Evolutionary conservation across 2,329 filamentous ascomycete genomes (phyloP).

Genomic region (Aspergillus ibericus): DNA sequence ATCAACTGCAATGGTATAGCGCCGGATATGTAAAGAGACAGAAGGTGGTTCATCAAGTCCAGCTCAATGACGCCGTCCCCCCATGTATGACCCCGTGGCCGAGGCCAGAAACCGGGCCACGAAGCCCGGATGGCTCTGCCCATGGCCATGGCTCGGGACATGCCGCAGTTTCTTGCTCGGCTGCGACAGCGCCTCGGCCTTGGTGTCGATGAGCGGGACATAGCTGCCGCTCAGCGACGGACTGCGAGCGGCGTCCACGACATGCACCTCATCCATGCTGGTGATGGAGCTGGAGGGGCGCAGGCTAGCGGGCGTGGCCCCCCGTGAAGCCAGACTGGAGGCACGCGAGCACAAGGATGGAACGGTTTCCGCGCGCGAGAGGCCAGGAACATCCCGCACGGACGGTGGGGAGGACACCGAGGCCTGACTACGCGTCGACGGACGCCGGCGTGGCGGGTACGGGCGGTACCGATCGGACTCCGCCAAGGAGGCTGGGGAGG

Average conservation of each 20-base stretch:
- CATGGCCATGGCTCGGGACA: slow-evolving; percentile 17
- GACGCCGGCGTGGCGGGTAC: slow-evolving; percentile 29
- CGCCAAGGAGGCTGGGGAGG: slow-evolving; percentile 28
- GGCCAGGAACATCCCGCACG: slow-evolving; percentile 43
- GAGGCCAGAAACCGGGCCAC: slow-evolving; percentile 47
- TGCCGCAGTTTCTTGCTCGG: slow-evolving; percentile 45
- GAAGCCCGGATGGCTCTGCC: slow-evolving; percentile 30
- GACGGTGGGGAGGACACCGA: slow-evolving; percentile 46
- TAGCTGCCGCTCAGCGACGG: slow-evolving; percentile 39
- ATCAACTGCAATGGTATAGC: too few species aligned
- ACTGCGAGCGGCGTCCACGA: slow-evolving; percentile 36
- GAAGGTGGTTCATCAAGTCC: slow-evolving; percentile 1
- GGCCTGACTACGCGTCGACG: slow-evolving; percentile 36
- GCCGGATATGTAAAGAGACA: not conserved
- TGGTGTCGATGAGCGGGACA: slow-evolving; percentile 35
- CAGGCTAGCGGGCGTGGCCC: slow-evolving; percentile 43
- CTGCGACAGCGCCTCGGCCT: slow-evolving; percentile 40
- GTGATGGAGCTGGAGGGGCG: slow-evolving; percentile 40
- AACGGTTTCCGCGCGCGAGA: slow-evolving; percentile 44
- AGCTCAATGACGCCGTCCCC: slow-evolving; percentile 31
- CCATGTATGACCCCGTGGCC: slow-evolving; percentile 44
- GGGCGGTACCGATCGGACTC: slow-evolving; percentile 40
- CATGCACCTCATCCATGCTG: slow-evolving; percentile 32
- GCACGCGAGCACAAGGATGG: slow-evolving; percentile 45
- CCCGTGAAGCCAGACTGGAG: slow-evolving; percentile 45